Base-by-base conservation (phyloP, 2,329 filamentous ascomycete genomes). In the Ramularia endophylla region DNA sequence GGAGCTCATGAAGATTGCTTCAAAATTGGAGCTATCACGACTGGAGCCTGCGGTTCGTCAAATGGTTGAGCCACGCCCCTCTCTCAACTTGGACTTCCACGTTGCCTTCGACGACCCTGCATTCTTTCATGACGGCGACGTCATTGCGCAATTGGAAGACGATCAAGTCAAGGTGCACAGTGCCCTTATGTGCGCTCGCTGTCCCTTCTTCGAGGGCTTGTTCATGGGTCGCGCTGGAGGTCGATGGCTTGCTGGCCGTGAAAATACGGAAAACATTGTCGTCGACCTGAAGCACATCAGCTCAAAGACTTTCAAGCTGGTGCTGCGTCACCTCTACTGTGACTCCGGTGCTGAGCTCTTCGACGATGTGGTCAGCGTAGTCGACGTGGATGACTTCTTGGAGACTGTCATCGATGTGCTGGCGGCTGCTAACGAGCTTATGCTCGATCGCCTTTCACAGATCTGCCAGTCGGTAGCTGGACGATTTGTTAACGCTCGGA, bases 361-460 rank as follows among this genome's bases (percentile, higher is more conserved):
- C 55, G 80, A 95, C 51, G 72, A 83, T 22, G 75, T 92, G 4
- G 75, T 83, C 12, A 75, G 78, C 27, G 69, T 77, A 12, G 32
- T 22, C n/a, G 81, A 82, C 46, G 65, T 94, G 5, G 88, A 95
- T 51, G 83, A 88, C 33, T 88, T 95, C 48, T 79, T 89, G 4
- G 88, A 97, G 54, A 70, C 92, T n/a, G 75, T 95, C 7, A 76
- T 97, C 66, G 88, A 95, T 54, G 85, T 97, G 32, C 83, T 97
- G 75, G 80, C 80, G 41, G 83, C 87, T 38, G 87, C 89, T 9
- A 92, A 98, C 59, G 90, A 98, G 63, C 69, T 98, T 43, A 95
- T 98, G 89, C 75, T 98, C 34, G 88, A 95, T 60, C 77, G 89
- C 5, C 69, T 98, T 4, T 87, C 87, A 4, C 86, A 95, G 60